phyloP scores from a whole-genome alignment of 148 eudicot genomes.

The Chenopodium suecicum region DNA sequence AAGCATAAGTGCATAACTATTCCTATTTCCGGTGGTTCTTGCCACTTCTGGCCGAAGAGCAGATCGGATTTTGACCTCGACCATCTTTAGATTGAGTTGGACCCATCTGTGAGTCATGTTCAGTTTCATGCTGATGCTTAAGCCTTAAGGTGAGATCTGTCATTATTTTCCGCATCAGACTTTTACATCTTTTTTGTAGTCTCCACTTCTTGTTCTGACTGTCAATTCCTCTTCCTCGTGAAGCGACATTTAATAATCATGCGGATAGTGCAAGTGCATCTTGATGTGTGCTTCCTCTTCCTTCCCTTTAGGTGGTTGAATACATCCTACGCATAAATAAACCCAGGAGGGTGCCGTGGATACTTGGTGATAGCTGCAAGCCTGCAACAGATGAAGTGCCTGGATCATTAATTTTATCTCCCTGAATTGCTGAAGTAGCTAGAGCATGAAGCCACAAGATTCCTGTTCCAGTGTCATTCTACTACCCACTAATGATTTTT shows the following conservation, averaged over 20 bases:
- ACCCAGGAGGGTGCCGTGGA: constrained; percentile 67
- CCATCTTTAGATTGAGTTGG: not conserved
- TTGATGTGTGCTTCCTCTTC: constrained; percentile 74
- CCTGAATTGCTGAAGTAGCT: constrained; percentile 39
- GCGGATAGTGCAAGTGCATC: constrained; percentile 68
- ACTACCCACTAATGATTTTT: constrained; percentile 18
- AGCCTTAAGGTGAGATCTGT: not conserved
- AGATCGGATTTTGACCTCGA: not conserved
- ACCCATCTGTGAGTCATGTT: constrained; percentile 2
- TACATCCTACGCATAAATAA: constrained; percentile 75
- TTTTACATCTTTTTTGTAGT: constrained; percentile 26
- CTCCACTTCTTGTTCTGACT: constrained; percentile 59
- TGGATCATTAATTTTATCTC: constrained; percentile 39
- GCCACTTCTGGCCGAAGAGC: constrained; percentile 22
- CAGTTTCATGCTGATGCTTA: constrained; percentile 29
- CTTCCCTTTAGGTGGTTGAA: constrained; percentile 54
- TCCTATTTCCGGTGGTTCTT: constrained; percentile 40
- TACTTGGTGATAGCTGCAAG: constrained; percentile 57
- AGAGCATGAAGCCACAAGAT: constrained; percentile 42
- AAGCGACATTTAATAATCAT: constrained; percentile 76
- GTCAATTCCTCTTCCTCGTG: constrained; percentile 66
- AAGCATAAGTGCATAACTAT: constrained; percentile 23
- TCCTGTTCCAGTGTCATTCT: constrained; percentile 46
- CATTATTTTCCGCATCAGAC: constrained; percentile 18
- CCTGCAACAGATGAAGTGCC: constrained; percentile 42